A percentile compares a stretch with the other conserved stretches of the same genome.
Conservation (phyloP, 306 rosid species). For the Vicia villosa region DNA sequence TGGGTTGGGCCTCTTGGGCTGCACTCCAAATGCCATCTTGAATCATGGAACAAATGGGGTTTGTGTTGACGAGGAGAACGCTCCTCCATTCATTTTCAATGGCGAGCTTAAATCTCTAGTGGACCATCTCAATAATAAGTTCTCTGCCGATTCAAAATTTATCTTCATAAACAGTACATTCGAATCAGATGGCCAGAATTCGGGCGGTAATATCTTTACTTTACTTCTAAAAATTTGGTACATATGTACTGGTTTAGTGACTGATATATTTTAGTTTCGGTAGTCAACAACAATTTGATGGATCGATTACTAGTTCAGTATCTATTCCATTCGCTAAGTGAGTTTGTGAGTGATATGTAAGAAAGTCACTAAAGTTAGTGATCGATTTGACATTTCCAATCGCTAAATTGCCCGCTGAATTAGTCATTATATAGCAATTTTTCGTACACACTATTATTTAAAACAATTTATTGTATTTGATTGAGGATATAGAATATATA, state of each 20-base stretch:
- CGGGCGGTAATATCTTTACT: too few species aligned
- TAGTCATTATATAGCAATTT: background rate
- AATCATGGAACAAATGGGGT: conserved; percentile 30
- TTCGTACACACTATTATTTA: background rate
- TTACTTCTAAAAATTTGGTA: too few species aligned
- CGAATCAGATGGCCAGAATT: background rate
- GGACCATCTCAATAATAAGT: conserved; percentile 28
- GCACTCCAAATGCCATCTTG: conserved; percentile 34
- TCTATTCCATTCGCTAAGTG: too few species aligned
- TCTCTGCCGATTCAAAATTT: conserved; percentile 40
- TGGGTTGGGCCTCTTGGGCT: conserved; percentile 63
- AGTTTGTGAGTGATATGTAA: too few species aligned
- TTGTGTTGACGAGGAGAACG: conserved; percentile 45
- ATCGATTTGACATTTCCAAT: background rate
- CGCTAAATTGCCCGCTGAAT: background rate
- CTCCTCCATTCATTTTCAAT: conserved; percentile 36
- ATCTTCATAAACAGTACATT: conserved; percentile 37
- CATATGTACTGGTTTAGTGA: too few species aligned
- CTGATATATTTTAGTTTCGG: too few species aligned
- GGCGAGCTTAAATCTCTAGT: conserved; percentile 45
- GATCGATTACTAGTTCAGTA: too few species aligned
- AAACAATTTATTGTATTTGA: background rate
- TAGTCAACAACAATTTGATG: too few species aligned
- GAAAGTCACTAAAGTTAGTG: too few species aligned
- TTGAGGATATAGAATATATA: background rate